A percentile compares a stretch with the other conserved stretches of the same genome.
Conservation (phyloP, 1,284 basidiomycete species). For the Puccinia triticina region DNA sequence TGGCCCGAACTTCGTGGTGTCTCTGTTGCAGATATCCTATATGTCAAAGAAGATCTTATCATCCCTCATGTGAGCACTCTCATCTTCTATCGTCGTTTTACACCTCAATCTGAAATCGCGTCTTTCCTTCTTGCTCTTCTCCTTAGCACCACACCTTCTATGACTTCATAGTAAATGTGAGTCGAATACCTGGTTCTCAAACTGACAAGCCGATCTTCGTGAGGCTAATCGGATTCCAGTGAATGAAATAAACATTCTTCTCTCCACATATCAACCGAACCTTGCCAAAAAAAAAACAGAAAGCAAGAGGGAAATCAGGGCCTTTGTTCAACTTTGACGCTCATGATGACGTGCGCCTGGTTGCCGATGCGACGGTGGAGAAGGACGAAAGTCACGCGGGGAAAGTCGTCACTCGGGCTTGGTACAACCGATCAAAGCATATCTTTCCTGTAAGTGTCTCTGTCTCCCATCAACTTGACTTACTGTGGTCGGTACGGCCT, state of each 20-base stretch:
- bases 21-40: slow-evolving; percentile 95
- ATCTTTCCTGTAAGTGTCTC: slow-evolving; percentile 78
- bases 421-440: slow-evolving; percentile 94
- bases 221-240: slow-evolving; percentile 27
- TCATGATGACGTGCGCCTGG: slow-evolving; percentile 91
- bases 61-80: slow-evolving; percentile 76
- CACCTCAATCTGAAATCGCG: neutral
- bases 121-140: neutral
- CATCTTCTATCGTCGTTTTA: neutral
- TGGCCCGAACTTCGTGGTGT: slow-evolving; percentile 87
- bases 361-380: slow-evolving; percentile 93
- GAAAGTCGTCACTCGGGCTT: slow-evolving; percentile 94
- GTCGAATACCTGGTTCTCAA: neutral
- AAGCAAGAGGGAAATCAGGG: slow-evolving; percentile 95
- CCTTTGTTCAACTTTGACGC: slow-evolving; percentile 99
- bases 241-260: slow-evolving; percentile 20
- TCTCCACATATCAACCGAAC: slow-evolving; percentile 54
- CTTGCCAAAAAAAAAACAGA: slow-evolving; percentile 66
- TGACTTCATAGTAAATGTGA: slow-evolving; percentile 54
- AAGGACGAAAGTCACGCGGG: slow-evolving; percentile 99
- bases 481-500: neutral
- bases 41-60: slow-evolving; percentile 95
- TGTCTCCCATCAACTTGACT: neutral
- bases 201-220: neutral
- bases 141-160: slow-evolving; percentile 49